These are phyloP conservation scores for Rhytidiadelphus loreus DNA, from an alignment of 225 moss, liverwort and hornwort species.

Conservation along the genomic window DNA sequence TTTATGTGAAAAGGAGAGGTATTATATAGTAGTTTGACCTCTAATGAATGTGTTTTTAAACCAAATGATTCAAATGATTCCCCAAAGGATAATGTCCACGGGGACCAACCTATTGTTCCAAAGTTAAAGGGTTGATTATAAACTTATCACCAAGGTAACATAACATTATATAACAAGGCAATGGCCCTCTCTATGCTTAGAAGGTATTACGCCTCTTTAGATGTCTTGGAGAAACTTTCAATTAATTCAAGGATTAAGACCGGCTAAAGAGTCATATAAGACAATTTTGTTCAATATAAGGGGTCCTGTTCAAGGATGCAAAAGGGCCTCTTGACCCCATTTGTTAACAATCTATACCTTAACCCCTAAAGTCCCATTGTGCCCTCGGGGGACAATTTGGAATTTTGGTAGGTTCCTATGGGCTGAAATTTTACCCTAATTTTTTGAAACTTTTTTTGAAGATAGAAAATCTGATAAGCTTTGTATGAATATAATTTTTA, in stretches of 20 bases:
- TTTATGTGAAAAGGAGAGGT: accelerated
- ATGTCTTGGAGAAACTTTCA: accelerated
- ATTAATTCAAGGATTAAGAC: not conserved
- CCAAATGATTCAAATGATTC: accelerated
- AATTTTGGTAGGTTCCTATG: too few relatives aligned
- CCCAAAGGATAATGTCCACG: accelerated
- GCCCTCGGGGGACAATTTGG: too few relatives aligned
- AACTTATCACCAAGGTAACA: accelerated
- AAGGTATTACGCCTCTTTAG: accelerated
- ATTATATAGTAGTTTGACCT: accelerated
- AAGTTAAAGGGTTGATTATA: accelerated
- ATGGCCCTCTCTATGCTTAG: accelerated
- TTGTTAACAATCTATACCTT: not conserved
- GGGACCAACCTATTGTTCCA: accelerated
- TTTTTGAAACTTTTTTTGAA: too few relatives aligned
- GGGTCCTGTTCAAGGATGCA: too few relatives aligned
- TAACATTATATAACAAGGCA: not conserved
- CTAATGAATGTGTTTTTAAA: not conserved
- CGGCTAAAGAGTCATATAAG: accelerated
- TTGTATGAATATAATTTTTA: too few relatives aligned
- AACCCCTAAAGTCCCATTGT: too few relatives aligned
- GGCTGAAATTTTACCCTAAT: too few relatives aligned
- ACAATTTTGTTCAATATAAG: accelerated
- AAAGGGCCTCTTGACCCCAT: not conserved
- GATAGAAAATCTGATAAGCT: too few relatives aligned